Evolutionary conservation across 176 grass and related monocot species (phyloP).

Genomic region (Chrysopogon serrulatus): DNA sequence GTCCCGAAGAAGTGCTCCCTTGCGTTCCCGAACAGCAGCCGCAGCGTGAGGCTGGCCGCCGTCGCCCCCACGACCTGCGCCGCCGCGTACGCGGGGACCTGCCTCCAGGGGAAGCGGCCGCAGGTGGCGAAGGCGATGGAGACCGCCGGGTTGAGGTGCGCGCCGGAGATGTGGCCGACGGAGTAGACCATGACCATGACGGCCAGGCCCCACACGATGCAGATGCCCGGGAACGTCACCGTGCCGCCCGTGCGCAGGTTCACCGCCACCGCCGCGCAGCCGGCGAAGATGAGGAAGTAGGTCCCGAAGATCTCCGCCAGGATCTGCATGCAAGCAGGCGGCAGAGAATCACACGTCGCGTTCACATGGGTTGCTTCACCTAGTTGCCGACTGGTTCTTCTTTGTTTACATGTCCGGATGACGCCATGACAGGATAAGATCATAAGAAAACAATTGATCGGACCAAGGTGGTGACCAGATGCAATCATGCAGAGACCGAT

Average conservation of each 20-base stretch:
- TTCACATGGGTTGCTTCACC: slow-evolving; percentile 16
- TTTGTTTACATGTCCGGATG: background rate
- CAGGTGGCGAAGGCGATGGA: slow-evolving; percentile 78
- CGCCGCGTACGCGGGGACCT: slow-evolving; percentile 71
- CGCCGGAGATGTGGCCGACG: slow-evolving; percentile 93
- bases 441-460: background rate
- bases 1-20: slow-evolving; percentile 69
- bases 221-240: slow-evolving; percentile 86
- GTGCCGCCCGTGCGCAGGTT: slow-evolving; percentile 55
- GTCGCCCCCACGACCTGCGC: slow-evolving; percentile 56
- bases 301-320: slow-evolving; percentile 74
- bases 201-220: slow-evolving; percentile 81
- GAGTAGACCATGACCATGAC: slow-evolving; percentile 97
- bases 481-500: background rate
- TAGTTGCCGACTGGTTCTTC: background rate
- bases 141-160: slow-evolving; percentile 92
- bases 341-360: background rate
- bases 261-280: slow-evolving; percentile 67
- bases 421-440: background rate
- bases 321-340: slow-evolving; percentile 54
- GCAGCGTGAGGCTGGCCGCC: slow-evolving; percentile 60
- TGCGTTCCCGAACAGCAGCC: slow-evolving; percentile 47
- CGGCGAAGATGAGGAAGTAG: slow-evolving; percentile 90
- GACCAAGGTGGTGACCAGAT: slow-evolving; percentile 1
- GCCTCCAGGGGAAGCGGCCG: slow-evolving; percentile 73